Base-by-base conservation (phyloP, 1,284 basidiomycete species). In the Papiliotrema fonsecae region DNA sequence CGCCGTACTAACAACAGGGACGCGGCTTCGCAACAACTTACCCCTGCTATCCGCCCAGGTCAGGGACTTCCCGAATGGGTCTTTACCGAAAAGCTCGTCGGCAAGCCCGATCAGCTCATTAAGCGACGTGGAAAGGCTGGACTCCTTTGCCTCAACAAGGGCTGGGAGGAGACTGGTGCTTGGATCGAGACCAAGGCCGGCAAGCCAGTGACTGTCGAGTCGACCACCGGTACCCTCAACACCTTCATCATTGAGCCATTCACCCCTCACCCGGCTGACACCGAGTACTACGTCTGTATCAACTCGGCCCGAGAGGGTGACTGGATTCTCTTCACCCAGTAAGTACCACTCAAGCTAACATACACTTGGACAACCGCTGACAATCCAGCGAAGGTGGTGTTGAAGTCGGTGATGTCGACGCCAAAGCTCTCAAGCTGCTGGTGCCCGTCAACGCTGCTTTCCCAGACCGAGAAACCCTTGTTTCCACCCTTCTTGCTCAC, bases 211-310 rank as follows among this genome's bases (percentile, higher is more conserved):
- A 69, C 91, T 84, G 94, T 97, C 57, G 94, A 97, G 78, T 80
- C 85, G 51, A 86, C 91, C 53, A 89, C 87, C 18, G 94, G 94
- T 56, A 94, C 90, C 24, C 82, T 98, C 64, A 94, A 87, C 81
- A 96, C 86, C 75, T 98, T 97, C 77, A 96, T 98, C 75, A 83
- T 97, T 60, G 94, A 98, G 78, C 94, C 94, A 30, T 97, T 98
- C 84, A 81, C 94, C 52, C 94, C 94, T 45, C 94, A 98, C 73
- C 85, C 88, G 3, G 83, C 88, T 54, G 80, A 93, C 73, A 88
- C 89, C 61, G 94, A 98, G 74, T 97, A 91, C 79, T 98, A 97
- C 76, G 88, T 98, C 69, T 98, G 94, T 77, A 89, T 98, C 77
- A 97, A 87, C 77, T 97, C 94, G 28, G 83, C 83, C 22, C 88